Evolutionary conservation across 768 basidiomycete genomes (phyloP), one percentile per base, ranked within the genome.

Genomic region (Sporobolomyces pararoseus): DNA sequence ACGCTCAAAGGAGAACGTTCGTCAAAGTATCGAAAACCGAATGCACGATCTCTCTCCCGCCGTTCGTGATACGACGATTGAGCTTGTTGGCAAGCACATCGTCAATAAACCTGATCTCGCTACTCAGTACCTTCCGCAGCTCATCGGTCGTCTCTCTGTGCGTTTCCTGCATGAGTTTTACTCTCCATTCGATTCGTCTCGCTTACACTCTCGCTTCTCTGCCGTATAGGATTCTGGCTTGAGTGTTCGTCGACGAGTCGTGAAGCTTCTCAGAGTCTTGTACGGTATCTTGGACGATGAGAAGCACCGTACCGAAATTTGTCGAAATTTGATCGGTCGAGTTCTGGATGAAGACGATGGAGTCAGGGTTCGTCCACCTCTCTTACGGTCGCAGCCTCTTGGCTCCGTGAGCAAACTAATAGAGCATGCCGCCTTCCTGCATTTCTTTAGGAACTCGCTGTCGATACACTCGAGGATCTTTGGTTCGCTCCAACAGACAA

Each of bases 71-170:
- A 92, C 93, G 7, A 93, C 95, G 7, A 90, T 99, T 19, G 96
- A 98, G 77, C 82, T 99, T 66, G 90, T 98, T 66, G 96, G 96
- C n/a, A 95, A 92, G 81, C 95, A 98, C 76, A 88, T 98, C 83
- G 86, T 93, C 42, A 88, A 91, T 70, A 87, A 88, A 0, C 90
- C 91, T 0, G 87, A 87, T 64, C 87, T 98, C n/a, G 91, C 90
- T 0, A 85, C 85, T 5, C 87, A 93, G 75, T 98, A 98, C 80
- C 95, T 94, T 76, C 83, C 84, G 54, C 87, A 87, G 78, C 90
- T 99, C 62, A 86, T 89, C 2, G 89, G 91, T 68, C 88, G 96
- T 7, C 91, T 96, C 73, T 89, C 90, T 46, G 94, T 96, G 80
- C 78, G 86, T 39, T 10, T 23, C 16, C n/a, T n/a, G n/a, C n/a